phyloP scores from a whole-genome alignment of 306 rosid species.

The Lablab purpureus region DNA sequence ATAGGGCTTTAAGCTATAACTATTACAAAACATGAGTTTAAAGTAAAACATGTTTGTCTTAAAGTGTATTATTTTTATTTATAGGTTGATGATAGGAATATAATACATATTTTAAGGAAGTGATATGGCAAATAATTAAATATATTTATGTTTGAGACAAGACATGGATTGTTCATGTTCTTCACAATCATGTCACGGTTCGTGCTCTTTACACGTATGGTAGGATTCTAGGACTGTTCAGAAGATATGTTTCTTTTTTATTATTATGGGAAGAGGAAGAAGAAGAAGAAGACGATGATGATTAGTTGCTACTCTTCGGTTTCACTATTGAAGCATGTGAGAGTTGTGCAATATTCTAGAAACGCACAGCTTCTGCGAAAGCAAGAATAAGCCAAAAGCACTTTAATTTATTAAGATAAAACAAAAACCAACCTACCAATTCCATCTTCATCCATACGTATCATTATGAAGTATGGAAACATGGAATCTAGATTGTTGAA shows the following conservation, averaged over 20 bases:
- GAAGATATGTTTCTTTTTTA: background rate
- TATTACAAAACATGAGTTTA: too few species aligned
- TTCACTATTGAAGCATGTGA: conserved; percentile 54
- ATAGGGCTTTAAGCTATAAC: too few species aligned
- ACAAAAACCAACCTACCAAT: background rate
- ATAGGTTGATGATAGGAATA: background rate
- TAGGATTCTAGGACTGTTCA: background rate
- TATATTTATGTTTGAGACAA: background rate
- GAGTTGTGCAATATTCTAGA: conserved; percentile 22
- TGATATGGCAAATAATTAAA: background rate
- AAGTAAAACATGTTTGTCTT: too few species aligned
- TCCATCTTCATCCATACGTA: background rate
- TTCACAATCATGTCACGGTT: background rate
- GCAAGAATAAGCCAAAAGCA: background rate
- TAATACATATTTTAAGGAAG: background rate
- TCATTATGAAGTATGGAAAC: background rate
- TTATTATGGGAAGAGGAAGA: too few species aligned
- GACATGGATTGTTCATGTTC: background rate
- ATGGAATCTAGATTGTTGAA: background rate
- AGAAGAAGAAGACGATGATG: background rate
- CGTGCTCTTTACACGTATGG: background rate
- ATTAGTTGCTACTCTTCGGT: conserved; percentile 2
- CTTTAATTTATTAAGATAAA: background rate
- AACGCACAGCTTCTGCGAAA: background rate
- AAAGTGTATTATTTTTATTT: too few species aligned